Evolutionary conservation across 2,329 filamentous ascomycete species (phyloP).

Genomic region (Herpotrichia juniperi): DNA sequence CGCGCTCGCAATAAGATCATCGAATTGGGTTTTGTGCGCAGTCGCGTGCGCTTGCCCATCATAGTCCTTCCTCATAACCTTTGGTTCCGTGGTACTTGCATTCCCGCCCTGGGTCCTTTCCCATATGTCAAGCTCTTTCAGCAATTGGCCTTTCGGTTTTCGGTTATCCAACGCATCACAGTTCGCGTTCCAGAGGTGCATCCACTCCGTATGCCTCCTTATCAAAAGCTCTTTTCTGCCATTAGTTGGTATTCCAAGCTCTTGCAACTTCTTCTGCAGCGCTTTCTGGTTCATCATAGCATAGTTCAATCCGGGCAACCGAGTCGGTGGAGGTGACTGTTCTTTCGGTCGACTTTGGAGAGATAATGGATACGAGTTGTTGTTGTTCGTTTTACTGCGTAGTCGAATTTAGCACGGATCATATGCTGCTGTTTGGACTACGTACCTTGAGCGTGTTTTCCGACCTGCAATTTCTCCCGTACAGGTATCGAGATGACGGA

Average conservation of each 20-base stretch:
- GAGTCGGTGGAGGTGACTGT: constrained; percentile 46
- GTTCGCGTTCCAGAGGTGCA: constrained; percentile 96
- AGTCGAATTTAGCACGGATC: background rate
- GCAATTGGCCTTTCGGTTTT: constrained; percentile 71
- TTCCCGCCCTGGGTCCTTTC: constrained; percentile 78
- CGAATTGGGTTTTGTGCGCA: constrained; percentile 77
- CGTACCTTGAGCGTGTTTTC: constrained; percentile 39
- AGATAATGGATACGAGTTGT: constrained; percentile 24
- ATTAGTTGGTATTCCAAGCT: constrained; percentile 75
- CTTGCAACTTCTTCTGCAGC: constrained; percentile 79
- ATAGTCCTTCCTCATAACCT: constrained; percentile 85
- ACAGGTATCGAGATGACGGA: constrained; percentile 78
- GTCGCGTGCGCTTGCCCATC: constrained; percentile 77
- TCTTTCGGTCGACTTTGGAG: constrained; percentile 39
- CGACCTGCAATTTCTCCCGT: constrained; percentile 47
- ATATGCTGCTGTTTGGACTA: background rate
- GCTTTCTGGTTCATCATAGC: constrained; percentile 80
- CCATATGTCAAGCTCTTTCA: constrained; percentile 84
- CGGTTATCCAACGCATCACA: constrained; percentile 78
- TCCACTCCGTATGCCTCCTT: constrained; percentile 87
- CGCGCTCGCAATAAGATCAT: constrained; percentile 78
- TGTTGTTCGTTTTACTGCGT: constrained; percentile 28
- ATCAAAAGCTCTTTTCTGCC: constrained; percentile 75
- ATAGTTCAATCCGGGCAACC: constrained; percentile 81
- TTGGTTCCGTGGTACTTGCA: constrained; percentile 46